phyloP scores from a whole-genome alignment of 768 basidiomycete species.

The Tricholoma bakamatsutake region DNA sequence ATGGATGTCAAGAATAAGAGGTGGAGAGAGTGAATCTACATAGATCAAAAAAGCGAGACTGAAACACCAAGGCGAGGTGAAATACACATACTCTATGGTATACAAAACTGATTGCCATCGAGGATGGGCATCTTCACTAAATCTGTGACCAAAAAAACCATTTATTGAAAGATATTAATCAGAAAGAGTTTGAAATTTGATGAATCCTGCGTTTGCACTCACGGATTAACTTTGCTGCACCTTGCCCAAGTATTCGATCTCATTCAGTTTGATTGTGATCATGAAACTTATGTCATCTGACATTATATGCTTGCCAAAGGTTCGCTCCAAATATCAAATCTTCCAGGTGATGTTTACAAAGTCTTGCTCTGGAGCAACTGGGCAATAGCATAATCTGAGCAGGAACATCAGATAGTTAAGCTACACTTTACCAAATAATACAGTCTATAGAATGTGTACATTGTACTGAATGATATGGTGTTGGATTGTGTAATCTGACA shows the following conservation, averaged over 20 bases:
- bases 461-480: too few relatives aligned
- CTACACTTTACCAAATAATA: too few relatives aligned
- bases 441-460: too few relatives aligned
- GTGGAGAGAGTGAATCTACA: constrained; percentile 11
- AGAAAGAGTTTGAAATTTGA: not conserved
- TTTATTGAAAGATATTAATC: constrained; percentile 9
- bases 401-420: too few relatives aligned
- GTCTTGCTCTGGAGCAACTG: constrained; percentile 13
- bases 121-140: constrained; percentile 24
- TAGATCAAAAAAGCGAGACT: not conserved
- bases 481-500: too few relatives aligned
- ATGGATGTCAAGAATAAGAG: constrained; percentile 13
- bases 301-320: constrained; percentile 17
- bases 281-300: constrained; percentile 9
- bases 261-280: constrained; percentile 16
- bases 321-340: constrained; percentile 22
- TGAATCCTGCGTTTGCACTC: constrained; percentile 3
- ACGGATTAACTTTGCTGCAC: constrained; percentile 21
- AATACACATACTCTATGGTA: constrained; percentile 16
- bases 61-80: not conserved
- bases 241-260: constrained; percentile 16
- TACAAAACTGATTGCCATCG: constrained; percentile 17
- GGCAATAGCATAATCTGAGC: not conserved
- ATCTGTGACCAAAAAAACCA: constrained; percentile 22
- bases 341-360: constrained; percentile 29